phyloP scores from a whole-genome alignment of 1,284 basidiomycete genomes.

The Thelephora terrestris region DNA sequence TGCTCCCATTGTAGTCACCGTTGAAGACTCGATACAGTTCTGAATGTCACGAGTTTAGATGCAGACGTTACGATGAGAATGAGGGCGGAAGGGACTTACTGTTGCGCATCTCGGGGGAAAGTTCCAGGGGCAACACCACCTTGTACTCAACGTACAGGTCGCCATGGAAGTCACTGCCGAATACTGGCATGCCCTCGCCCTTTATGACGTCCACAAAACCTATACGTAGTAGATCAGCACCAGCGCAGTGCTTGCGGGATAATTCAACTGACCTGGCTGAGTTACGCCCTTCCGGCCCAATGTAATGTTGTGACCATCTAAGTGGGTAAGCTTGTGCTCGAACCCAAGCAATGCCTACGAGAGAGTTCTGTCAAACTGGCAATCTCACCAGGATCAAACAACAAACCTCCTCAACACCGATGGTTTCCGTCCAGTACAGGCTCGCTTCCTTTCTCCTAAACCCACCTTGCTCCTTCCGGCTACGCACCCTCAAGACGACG shows the following conservation, averaged over 20 bases:
- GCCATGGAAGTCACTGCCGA: constrained; percentile 50
- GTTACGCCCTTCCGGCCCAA: constrained; percentile 72
- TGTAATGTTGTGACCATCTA: constrained; percentile 78
- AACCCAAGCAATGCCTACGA: constrained; percentile 71
- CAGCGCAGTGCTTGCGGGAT: not conserved
- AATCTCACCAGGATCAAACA: not conserved
- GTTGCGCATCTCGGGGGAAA: constrained; percentile 53
- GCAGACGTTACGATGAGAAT: constrained; percentile 4
- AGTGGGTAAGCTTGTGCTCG: constrained; percentile 77
- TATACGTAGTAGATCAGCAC: constrained; percentile 16
- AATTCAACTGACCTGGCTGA: constrained; percentile 60
- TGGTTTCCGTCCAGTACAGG: constrained; percentile 82
- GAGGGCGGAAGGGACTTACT: constrained; percentile 35
- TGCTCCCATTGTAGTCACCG: constrained; percentile 22
- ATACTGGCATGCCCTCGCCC: constrained; percentile 85
- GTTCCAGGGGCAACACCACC: constrained; percentile 71
- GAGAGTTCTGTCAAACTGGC: constrained; percentile 1
- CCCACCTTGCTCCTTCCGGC: constrained; percentile 62
- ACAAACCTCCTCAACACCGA: constrained; percentile 80
- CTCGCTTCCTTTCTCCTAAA: constrained; percentile 84
- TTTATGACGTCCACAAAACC: constrained; percentile 80
- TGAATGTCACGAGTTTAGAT: constrained; percentile 19
- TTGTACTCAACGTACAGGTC: constrained; percentile 88
- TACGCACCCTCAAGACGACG: constrained; percentile 75
- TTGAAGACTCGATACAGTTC: constrained; percentile 47